Base-by-base conservation (phyloP, 2,329 filamentous ascomycete genomes). In the Emmonsiellopsis sp. region DNA sequence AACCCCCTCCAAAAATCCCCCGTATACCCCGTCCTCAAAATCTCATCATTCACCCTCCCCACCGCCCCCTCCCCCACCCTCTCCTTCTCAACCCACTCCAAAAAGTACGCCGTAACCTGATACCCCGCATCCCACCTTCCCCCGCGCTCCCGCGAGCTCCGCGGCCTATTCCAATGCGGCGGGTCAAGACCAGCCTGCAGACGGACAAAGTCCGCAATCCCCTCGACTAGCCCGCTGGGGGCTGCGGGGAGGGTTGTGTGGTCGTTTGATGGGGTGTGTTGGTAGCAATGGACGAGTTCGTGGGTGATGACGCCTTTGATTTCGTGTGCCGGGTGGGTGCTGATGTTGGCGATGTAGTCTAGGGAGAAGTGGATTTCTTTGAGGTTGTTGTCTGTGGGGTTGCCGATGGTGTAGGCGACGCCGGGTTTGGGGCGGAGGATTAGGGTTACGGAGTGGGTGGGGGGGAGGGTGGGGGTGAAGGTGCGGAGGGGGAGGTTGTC, bases 211-310 rank as follows among this genome's bases (percentile, higher is more conserved):
- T 97, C 93, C 16, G 92, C 92, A 51, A 97, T 82, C 0, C 92
- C 92, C 70, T 97, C 92, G 53, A 95, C 85, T 46, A 97, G 70
- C 0, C 93, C 93, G 0, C 85, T 85, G 0, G 86, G 86, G 0
- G 70, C 69, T 6, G 41, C 55, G 1, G 67, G 63, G 2, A 62
- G 57, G 4, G 55, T 50, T 35, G 15, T 11, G 45, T 16, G 6
- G 32, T 16, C 8, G 37, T 72, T 75, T 8, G 69, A 73, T 1
- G 77, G 86, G 61, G 89, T 85, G 70, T 88, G 86, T 70, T 97
- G 92, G 72, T 87, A 94, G 72, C 90, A 96, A 73, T 97, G 93
- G 11, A 97, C 92, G 57, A 96, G 84, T 71, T 97, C 92, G 67
- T 97, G 92, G 1, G 87, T 86, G 16, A 97, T 70, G 0, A 97